Evolutionary conservation across 2,329 filamentous ascomycete genomes (phyloP), one percentile per base, ranked within the genome.

Genomic region (Sarocladiaceae sp.): DNA sequence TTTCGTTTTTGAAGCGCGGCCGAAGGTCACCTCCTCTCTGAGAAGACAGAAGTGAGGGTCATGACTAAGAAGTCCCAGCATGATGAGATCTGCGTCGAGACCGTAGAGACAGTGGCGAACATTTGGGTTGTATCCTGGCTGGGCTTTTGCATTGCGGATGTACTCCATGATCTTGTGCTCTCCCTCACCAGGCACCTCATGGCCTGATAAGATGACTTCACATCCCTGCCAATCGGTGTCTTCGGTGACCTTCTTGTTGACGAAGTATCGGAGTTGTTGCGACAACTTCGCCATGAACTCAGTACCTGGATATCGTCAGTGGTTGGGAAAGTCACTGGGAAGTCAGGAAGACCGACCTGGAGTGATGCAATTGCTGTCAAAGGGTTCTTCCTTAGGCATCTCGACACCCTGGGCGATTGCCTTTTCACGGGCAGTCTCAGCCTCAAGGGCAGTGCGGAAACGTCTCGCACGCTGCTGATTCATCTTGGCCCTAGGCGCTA

Each of bases 101-200:
- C 94, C 94, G 66, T 98, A 98, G 50, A 98, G 74, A 66, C 94
- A 98, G 67, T 98, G 93, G 47, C 93, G 87, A 50, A 95, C 80
- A 58, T 98, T 97, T 41, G 88, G 78, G 62, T 95, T 83, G 65
- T 98, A 98, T 51, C 83, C 80, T 2, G 87, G 87, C 65, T 98
- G 93, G 40, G 91, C 89, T 73, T 97, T 97, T 50, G 93, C 88
- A 65, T 94, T 88, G 55, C 93, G 86, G 64, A 98, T 98, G 66
- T 98, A 98, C 67, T 98, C 94, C 93, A 98, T 98, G 67, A 98
- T 95, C 71, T 98, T 98, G 73, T 98, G 93, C 66, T 98, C 93
- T 56, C 93, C 93, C 68, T 98, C 94, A 56, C 93, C 93, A 6
- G 93, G 93, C 20, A 97, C 91, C 65, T 98, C 94, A 60, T 98